A percentile compares a stretch with the other conserved stretches of the same genome.
These are phyloP conservation scores for Ophiostoma tasmaniense DNA, from an alignment of 2,329 filamentous ascomycete genomes.

Conservation along the genomic window DNA sequence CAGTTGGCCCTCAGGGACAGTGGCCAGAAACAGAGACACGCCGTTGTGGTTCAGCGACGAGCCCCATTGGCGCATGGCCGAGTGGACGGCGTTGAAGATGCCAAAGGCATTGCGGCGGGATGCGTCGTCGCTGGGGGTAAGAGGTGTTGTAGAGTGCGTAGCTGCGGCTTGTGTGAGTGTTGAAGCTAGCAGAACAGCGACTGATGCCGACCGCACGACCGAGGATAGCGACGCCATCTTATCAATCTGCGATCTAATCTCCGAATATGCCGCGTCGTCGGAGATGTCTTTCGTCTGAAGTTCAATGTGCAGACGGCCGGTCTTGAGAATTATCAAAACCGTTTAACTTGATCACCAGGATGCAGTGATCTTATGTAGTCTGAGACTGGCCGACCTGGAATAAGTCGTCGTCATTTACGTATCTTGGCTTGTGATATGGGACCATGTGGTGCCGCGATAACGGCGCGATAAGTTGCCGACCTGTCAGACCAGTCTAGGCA, in stretches of 20 bases:
- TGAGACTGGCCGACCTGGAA: too few relatives aligned
- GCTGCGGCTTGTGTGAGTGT: neutral
- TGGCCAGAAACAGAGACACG: conserved; percentile 60
- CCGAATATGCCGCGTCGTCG: neutral
- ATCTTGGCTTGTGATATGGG: neutral
- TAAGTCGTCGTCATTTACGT: neutral
- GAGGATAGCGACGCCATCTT: neutral
- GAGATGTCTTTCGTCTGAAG: neutral
- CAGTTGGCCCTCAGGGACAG: conserved; percentile 54
- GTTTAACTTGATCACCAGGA: neutral
- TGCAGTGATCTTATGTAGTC: too few relatives aligned
- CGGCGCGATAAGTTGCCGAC: neutral
- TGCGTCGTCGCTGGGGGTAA: conserved; percentile 31
- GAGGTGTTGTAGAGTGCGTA: conserved; percentile 19
- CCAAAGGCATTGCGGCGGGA: conserved; percentile 47
- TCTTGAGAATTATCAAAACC: neutral
- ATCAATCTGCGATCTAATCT: neutral
- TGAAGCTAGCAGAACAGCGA: neutral
- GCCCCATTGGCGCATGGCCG: conserved; percentile 66
- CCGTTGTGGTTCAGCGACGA: conserved; percentile 67
- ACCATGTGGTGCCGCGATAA: neutral
- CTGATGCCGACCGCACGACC: neutral
- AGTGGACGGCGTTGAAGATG: conserved; percentile 66
- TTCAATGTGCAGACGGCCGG: neutral
- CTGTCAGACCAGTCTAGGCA: neutral